Evolutionary conservation across 1,139 yeast species (phyloP).

Genomic region (Magnusiomyces suaveolens): DNA sequence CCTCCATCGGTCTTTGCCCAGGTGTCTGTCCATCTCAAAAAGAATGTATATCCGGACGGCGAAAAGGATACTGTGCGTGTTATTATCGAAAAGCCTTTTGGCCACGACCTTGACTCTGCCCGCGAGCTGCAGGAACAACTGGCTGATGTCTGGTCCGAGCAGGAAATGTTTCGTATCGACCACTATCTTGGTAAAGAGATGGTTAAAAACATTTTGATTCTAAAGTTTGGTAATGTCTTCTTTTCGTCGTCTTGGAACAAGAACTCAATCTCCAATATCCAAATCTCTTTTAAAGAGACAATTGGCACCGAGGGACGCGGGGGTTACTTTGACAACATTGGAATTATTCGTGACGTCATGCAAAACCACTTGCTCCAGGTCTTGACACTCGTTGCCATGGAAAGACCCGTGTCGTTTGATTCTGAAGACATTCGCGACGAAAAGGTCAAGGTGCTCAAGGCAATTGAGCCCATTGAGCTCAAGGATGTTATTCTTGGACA

Average conservation of each 20-base stretch:
- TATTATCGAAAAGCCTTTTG: conserved; percentile 95
- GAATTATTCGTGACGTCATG: conserved; percentile 96
- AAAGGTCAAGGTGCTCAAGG: conserved; percentile 83
- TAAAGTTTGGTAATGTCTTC: conserved; percentile 84
- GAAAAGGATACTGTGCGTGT: conserved; percentile 62
- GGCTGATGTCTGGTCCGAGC: conserved; percentile 82
- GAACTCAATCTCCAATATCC: conserved; percentile 66
- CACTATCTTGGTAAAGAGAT: conserved; percentile 96
- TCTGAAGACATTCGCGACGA: conserved; percentile 95
- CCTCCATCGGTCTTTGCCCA: conserved; percentile 87
- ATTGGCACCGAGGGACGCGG: conserved; percentile 99
- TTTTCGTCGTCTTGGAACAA: conserved; percentile 81
- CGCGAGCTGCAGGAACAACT: conserved; percentile 65
- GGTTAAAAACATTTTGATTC: conserved; percentile 84
- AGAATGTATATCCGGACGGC: conserved; percentile 48
- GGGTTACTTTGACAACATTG: conserved; percentile 91
- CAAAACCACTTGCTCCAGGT: conserved; percentile 95
- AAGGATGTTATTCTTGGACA: conserved; percentile 78
- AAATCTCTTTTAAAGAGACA: conserved; percentile 87
- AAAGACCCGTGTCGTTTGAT: conserved; percentile 79
- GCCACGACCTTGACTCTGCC: conserved; percentile 75
- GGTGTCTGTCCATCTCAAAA: conserved; percentile 67
- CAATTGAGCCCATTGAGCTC: conserved; percentile 58
- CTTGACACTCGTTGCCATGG: conserved; percentile 86
- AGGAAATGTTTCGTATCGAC: conserved; percentile 89